phyloP scores from a whole-genome alignment of 148 eudicot genomes.

The Heliosperma pusillum region DNA sequence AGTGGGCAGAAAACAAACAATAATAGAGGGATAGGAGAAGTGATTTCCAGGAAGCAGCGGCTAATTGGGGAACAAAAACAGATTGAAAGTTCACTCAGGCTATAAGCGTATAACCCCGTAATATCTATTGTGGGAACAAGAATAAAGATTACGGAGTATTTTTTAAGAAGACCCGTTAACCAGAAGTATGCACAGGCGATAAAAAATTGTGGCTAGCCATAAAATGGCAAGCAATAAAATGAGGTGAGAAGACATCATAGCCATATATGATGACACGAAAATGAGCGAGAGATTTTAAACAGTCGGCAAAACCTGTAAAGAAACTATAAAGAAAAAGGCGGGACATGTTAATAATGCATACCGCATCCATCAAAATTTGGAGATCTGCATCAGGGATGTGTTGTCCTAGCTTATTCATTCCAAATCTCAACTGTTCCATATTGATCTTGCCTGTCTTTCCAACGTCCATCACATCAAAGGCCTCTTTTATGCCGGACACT shows the following conservation, averaged over 20 bases:
- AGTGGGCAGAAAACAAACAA: too few relatives aligned
- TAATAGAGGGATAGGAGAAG: too few relatives aligned
- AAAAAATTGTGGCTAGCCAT: too few relatives aligned
- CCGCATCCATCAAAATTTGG: constrained; percentile 72
- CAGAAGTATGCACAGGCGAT: background rate
- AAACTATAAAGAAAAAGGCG: background rate
- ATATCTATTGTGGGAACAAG: background rate
- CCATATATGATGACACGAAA: background rate
- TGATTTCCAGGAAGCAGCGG: too few relatives aligned
- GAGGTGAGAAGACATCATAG: background rate
- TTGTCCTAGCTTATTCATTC: constrained; percentile 65
- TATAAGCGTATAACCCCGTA: too few relatives aligned
- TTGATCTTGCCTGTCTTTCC: constrained; percentile 58
- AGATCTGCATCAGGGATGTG: constrained; percentile 66
- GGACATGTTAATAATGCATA: constrained; percentile 28
- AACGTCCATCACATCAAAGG: constrained; percentile 67
- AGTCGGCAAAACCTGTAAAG: background rate
- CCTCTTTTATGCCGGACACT: constrained; percentile 72
- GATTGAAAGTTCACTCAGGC: too few relatives aligned
- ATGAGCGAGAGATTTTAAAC: background rate
- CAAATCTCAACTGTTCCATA: constrained; percentile 55
- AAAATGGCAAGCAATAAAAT: background rate
- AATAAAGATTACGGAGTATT: background rate
- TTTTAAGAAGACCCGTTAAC: background rate
- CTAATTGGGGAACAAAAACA: too few relatives aligned